Conservation (phyloP, 192 early-diverging fungal genomes). For the Umbelopsis vinacea region DNA sequence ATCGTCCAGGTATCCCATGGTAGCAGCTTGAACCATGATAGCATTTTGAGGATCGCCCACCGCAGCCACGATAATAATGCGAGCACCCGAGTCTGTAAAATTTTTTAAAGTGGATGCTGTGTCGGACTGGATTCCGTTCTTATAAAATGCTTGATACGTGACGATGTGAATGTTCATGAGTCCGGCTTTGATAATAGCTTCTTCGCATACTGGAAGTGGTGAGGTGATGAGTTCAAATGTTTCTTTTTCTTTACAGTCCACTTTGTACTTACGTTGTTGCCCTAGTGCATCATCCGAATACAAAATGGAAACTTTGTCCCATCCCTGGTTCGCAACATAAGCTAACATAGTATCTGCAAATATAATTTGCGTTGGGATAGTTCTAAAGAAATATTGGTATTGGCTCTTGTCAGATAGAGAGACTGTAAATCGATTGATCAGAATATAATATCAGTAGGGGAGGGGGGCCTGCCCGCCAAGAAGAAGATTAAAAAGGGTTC, state of each 20-base stretch:
- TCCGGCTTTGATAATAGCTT: constrained; percentile 32
- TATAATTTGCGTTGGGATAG: constrained; percentile 55
- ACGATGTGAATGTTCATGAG: constrained; percentile 40
- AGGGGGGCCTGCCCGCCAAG: too few relatives aligned
- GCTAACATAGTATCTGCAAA: constrained; percentile 50
- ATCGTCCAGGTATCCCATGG: constrained; percentile 35
- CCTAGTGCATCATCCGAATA: constrained; percentile 53
- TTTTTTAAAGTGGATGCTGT: constrained; percentile 29
- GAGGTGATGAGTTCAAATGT: not conserved
- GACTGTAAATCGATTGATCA: constrained; percentile 30
- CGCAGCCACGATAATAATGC: constrained; percentile 50
- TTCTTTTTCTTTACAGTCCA: not conserved
- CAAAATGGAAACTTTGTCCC: constrained; percentile 48
- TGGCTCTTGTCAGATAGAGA: constrained; percentile 52
- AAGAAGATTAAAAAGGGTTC: not conserved
- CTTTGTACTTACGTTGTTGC: constrained; percentile 44
- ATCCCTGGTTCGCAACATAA: constrained; percentile 51
- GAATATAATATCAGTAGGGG: too few relatives aligned
- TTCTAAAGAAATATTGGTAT: constrained; percentile 55
- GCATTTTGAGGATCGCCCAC: constrained; percentile 36
- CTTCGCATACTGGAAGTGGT: constrained; percentile 44
- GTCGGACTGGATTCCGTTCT: constrained; percentile 33
- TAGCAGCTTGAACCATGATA: constrained; percentile 44
- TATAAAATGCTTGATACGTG: constrained; percentile 43
- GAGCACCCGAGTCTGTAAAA: constrained; percentile 42